Evolutionary conservation across 768 basidiomycete species (phyloP).

Genomic region (Gymnopilus junonius): DNA sequence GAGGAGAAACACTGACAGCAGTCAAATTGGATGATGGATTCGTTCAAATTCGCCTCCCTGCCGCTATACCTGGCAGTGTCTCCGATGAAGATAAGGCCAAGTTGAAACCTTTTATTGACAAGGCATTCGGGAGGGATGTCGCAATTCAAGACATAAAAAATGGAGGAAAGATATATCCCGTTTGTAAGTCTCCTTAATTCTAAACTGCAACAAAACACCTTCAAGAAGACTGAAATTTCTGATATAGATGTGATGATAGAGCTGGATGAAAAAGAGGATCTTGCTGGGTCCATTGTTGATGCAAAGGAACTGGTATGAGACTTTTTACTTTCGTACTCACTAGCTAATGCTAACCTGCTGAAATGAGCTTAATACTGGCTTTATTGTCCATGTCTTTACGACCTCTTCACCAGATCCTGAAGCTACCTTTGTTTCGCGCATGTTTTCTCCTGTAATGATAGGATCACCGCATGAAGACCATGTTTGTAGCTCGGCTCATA

Average conservation of each 20-base stretch:
- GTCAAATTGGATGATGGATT: conserved; percentile 32
- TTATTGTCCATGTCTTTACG: conserved; percentile 43
- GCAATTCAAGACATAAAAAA: conserved; percentile 35
- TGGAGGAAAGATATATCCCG: conserved; percentile 37
- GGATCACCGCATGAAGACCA: conserved; percentile 45
- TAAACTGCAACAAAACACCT: not conserved
- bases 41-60: conserved; percentile 44
- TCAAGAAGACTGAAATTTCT: not conserved
- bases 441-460: conserved; percentile 46
- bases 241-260: conserved; percentile 42
- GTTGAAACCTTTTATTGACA: conserved; percentile 32
- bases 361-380: conserved; percentile 37
- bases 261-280: conserved; percentile 42
- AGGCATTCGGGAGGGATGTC: conserved; percentile 44
- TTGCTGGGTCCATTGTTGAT: conserved; percentile 36
- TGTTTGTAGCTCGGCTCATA: conserved; percentile 60
- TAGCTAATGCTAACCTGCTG: not conserved
- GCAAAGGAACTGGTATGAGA: conserved; percentile 37
- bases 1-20: conserved; percentile 31
- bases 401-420: conserved; percentile 32
- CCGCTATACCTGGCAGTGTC: conserved; percentile 27
- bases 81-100: conserved; percentile 32
- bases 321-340: not conserved
- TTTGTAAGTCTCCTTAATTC: conserved; percentile 30
- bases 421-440: conserved; percentile 50